These are phyloP conservation scores for Linum lewisii DNA, from an alignment of 345 rosid genomes.

Conservation along the genomic window DNA sequence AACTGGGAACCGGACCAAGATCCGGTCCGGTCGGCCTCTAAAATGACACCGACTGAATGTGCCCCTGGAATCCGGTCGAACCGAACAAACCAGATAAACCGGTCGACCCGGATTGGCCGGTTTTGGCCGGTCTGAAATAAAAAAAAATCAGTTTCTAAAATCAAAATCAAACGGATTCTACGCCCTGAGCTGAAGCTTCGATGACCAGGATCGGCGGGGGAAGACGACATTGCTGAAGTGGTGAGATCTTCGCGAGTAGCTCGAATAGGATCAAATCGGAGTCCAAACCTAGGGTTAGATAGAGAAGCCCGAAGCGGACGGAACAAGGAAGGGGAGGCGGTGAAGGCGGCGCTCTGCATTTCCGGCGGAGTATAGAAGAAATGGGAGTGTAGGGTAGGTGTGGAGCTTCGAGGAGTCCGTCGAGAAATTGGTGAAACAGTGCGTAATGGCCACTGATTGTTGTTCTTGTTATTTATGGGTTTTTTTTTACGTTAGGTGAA, in stretches of 20 bases:
- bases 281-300: slow-evolving; percentile 8
- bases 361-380: slow-evolving; percentile 20
- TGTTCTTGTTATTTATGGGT: too few species aligned
- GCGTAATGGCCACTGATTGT: not conserved
- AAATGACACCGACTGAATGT: too few species aligned
- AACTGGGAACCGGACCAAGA: too few species aligned
- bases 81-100: too few species aligned
- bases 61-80: too few species aligned
- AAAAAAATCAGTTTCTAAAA: too few species aligned
- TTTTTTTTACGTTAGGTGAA: too few species aligned
- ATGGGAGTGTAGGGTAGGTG: too few species aligned
- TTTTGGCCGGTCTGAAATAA: too few species aligned
- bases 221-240: slow-evolving; percentile 31
- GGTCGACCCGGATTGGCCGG: too few species aligned
- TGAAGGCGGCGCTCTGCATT: slow-evolving; percentile 61
- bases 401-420: slow-evolving; percentile 35
- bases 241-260: slow-evolving; percentile 27
- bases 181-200: slow-evolving; percentile 28
- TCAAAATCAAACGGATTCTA: slow-evolving; percentile 68
- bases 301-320: slow-evolving; percentile 18
- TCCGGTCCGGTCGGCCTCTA: too few species aligned
- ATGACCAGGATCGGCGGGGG: slow-evolving; percentile 61
- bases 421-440: slow-evolving; percentile 4
- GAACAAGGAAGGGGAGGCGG: slow-evolving; percentile 22
- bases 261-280: slow-evolving; percentile 28